Percentiles rank a stretch among this genome's conserved stretches.
phyloP scores from a whole-genome alignment of 441 rosid genomes.

The Populus trichocarpa region DNA sequence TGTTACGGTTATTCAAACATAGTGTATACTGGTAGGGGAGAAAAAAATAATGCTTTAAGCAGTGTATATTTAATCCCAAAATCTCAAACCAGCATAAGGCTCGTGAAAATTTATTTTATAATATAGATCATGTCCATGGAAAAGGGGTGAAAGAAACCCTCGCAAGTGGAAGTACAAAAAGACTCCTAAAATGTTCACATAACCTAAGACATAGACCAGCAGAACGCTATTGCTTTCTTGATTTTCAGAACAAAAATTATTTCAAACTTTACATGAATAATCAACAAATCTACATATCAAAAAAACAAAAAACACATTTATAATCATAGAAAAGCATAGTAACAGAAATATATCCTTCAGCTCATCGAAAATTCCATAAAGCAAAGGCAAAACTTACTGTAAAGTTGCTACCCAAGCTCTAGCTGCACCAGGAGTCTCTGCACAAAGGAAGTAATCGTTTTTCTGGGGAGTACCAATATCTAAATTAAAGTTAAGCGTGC shows the following conservation, averaged over 20 bases:
- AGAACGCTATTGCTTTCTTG: background rate
- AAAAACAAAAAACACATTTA: too few species aligned
- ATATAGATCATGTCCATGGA: background rate
- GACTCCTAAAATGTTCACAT: background rate
- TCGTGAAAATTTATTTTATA: background rate
- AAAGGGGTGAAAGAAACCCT: background rate
- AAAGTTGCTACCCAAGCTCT: conserved; percentile 96
- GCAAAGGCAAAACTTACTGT: conserved; percentile 54
- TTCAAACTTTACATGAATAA: background rate
- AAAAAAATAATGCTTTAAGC: background rate
- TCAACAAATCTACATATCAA: background rate
- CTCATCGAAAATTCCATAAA: background rate
- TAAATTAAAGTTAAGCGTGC: conserved; percentile 42
- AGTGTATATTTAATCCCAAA: background rate
- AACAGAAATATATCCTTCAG: background rate
- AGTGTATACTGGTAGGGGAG: background rate
- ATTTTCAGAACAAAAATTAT: background rate
- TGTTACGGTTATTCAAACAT: background rate
- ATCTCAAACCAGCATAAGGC: background rate
- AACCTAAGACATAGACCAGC: background rate
- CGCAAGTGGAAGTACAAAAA: background rate
- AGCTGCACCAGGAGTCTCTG: conserved; percentile 96
- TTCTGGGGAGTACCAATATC: conserved; percentile 96
- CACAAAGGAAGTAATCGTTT: conserved; percentile 91
- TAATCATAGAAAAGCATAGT: background rate